These are phyloP conservation scores for Suillus hirtellus DNA, from an alignment of 768 basidiomycete species.

Conservation along the genomic window DNA sequence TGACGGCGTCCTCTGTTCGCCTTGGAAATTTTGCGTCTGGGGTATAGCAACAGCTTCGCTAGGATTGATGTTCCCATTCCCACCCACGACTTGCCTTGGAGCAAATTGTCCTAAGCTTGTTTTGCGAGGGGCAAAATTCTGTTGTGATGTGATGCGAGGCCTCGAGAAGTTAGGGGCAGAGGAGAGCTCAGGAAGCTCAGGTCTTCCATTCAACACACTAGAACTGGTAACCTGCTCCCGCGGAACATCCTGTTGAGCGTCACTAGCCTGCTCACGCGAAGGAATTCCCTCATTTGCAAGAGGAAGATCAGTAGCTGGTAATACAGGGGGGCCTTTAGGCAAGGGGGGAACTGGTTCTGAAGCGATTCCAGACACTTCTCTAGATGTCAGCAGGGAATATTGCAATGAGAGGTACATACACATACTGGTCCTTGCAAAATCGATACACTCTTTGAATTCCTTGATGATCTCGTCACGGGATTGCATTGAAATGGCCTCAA, in stretches of 20 bases:
- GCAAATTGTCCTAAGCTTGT: constrained; percentile 6
- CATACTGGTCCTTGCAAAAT: constrained; percentile 75
- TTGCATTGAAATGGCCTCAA: constrained; percentile 61
- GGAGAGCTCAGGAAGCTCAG: neutral
- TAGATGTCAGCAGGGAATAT: constrained; percentile 2
- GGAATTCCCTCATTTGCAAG: neutral
- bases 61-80: constrained; percentile 10
- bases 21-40: constrained; percentile 6
- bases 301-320: constrained; percentile 14
- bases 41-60: constrained; percentile 12
- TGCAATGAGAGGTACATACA: constrained; percentile 17
- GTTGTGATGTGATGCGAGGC: constrained; percentile 11
- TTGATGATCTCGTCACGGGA: constrained; percentile 62
- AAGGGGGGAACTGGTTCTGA: constrained; percentile 72
- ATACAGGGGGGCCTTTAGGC: constrained; percentile 42
- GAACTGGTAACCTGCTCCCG: neutral
- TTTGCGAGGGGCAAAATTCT: constrained; percentile 10
- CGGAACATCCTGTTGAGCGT: constrained; percentile 2
- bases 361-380: constrained; percentile 54
- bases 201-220: neutral
- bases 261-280: neutral
- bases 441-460: constrained; percentile 83
- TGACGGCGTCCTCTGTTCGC: constrained; percentile 20
- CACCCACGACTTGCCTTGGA: constrained; percentile 10
- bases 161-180: constrained; percentile 10